A percentile compares a stretch with the other conserved stretches of the same genome.
Evolutionary conservation across 129 eudicot species (phyloP).

Genomic region (Silybum marianum): DNA sequence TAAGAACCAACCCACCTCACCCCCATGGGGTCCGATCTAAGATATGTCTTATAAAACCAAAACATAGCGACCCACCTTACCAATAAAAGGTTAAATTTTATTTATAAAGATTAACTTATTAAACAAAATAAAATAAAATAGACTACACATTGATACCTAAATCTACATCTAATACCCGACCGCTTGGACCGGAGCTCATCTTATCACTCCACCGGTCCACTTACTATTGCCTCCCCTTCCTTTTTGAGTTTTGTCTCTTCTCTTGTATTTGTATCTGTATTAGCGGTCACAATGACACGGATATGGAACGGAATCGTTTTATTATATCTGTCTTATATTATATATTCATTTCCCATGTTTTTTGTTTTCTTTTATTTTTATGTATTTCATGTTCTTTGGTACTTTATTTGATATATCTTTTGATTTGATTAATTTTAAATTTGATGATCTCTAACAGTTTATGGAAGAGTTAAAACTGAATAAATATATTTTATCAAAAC

Average conservation of each 20-base stretch:
- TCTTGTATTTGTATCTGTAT: conserved; percentile 22
- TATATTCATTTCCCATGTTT: background rate
- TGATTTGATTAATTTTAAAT: no score
- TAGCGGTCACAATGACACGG: conserved; percentile 1
- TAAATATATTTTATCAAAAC: no score
- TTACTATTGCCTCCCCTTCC: conserved; percentile 38
- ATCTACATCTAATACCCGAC: conserved; percentile 46
- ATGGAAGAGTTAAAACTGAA: background rate
- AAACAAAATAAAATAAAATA: conserved; percentile 8
- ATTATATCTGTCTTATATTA: background rate
- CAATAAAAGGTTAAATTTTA: conserved; percentile 29
- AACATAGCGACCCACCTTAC: conserved; percentile 41
- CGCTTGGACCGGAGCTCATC: conserved; percentile 41
- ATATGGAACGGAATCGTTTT: conserved; percentile 3
- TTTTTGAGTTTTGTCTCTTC: conserved; percentile 38
- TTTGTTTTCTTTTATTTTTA: background rate
- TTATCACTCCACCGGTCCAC: conserved; percentile 46
- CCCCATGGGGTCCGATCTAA: conserved; percentile 40
- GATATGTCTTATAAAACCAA: conserved; percentile 40
- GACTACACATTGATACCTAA: conserved; percentile 31
- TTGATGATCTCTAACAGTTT: background rate
- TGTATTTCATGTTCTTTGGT: background rate
- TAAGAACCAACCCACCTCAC: conserved; percentile 36
- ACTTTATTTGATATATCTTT: background rate
- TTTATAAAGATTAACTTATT: conserved; percentile 13